Conservation (phyloP, 148 eudicot species). For the Cornus florida region DNA sequence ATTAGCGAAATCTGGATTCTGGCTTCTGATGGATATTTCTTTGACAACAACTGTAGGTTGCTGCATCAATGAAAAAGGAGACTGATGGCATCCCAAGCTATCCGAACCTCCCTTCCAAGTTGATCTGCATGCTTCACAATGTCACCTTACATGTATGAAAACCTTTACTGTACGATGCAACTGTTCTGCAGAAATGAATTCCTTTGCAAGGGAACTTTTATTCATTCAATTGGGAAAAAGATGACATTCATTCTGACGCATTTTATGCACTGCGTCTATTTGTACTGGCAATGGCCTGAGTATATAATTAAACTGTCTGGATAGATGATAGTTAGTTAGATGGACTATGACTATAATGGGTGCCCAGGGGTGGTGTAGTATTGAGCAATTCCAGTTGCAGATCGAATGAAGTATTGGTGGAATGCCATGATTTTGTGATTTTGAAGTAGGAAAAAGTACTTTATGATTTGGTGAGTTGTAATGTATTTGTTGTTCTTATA, state of each 20-base stretch:
- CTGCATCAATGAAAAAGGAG: constrained; percentile 96
- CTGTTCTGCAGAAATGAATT: neutral
- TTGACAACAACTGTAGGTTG: constrained; percentile 50
- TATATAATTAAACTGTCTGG: neutral
- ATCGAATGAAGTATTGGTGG: neutral
- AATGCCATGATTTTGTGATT: neutral
- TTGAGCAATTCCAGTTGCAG: constrained; percentile 1
- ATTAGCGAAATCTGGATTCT: neutral
- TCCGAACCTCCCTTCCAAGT: constrained; percentile 96
- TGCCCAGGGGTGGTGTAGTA: neutral
- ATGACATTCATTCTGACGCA: neutral
- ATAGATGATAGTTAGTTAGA: neutral
- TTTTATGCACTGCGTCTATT: constrained; percentile 2
- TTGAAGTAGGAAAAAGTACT: neutral
- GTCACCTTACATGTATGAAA: constrained; percentile 82
- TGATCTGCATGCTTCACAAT: constrained; percentile 94
- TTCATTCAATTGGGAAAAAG: constrained; percentile 8
- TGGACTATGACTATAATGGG: neutral
- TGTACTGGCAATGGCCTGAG: constrained; percentile 1
- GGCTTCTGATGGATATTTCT: constrained; percentile 22
- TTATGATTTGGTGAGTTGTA: constrained; percentile 4
- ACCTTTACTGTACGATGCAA: constrained; percentile 3
- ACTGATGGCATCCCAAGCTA: constrained; percentile 83
- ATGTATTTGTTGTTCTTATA: neutral
- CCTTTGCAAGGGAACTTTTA: neutral